A percentile compares a stretch with the other conserved stretches of the same genome.
phyloP scores from a whole-genome alignment of 495 filamentous ascomycete species.

The Aspergillus baeticus region DNA sequence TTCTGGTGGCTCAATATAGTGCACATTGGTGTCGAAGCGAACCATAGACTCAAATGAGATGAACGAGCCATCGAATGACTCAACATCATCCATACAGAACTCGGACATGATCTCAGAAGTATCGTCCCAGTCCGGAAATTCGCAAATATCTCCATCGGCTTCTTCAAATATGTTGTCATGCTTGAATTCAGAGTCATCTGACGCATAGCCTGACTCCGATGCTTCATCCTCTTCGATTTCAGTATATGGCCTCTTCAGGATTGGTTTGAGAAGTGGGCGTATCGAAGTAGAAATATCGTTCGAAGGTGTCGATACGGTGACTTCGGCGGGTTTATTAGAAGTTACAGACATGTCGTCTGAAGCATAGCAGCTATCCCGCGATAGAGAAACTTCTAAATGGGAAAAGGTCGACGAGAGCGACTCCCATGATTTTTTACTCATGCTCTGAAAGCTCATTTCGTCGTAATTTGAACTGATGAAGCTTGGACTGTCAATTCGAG shows the following conservation, averaged over 20 bases:
- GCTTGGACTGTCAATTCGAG: background rate
- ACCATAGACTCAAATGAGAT: conserved; percentile 42
- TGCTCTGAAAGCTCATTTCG: conserved; percentile 28
- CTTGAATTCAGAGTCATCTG: conserved; percentile 37
- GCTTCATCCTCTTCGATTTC: conserved; percentile 28
- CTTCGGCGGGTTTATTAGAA: conserved; percentile 28
- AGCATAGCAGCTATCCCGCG: conserved; percentile 47
- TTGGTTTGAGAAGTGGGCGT: conserved; percentile 37
- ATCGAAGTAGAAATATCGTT: conserved; percentile 18
- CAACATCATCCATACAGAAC: conserved; percentile 33
- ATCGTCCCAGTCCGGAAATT: conserved; percentile 39
- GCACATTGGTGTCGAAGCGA: conserved; percentile 36
- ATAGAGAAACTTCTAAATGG: conserved; percentile 41
- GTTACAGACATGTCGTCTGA: conserved; percentile 44
- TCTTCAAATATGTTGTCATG: conserved; percentile 33
- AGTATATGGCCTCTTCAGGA: conserved; percentile 38
- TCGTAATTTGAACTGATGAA: background rate
- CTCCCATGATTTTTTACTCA: conserved; percentile 40
- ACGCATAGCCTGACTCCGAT: conserved; percentile 45
- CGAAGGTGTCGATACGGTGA: conserved; percentile 23
- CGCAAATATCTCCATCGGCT: conserved; percentile 31
- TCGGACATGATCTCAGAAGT: conserved; percentile 32
- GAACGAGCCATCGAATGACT: conserved; percentile 42
- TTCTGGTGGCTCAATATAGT: conserved; percentile 37
- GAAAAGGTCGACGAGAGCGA: conserved; percentile 44